Base-by-base conservation (phyloP, 805 yeast species). In the Candida anglica region DNA sequence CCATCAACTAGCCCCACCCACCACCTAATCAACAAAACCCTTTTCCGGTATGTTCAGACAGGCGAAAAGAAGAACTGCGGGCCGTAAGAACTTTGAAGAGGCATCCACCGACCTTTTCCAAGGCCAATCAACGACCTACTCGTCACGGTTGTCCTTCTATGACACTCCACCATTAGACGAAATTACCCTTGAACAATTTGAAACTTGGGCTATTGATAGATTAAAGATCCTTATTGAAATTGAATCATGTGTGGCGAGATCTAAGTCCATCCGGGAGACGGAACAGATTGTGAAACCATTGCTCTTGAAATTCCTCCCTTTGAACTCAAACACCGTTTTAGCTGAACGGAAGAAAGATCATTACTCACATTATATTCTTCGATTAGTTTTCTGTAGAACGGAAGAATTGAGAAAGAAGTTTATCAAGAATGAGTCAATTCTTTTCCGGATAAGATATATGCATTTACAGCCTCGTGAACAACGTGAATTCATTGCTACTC, bases 171-270 rank as follows among this genome's bases (percentile, higher is more conserved):
- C 98, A 0, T 60, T 71, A 20, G 79, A 81, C 10, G 98, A 93
- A 58, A 80, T 93, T 48, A 86, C 97, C 0, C 59, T 93, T 13
- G 97, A 89, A 43, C 86, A 93, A 49, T 93, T 93, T 58, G 98
- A 93, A 60, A 70, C 72, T 4, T 93, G 97, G 96, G 98, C 98
- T 4, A 81, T 93, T 35, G 98, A 91, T 51, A 66, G 99, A 39
- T 68, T 91, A 42, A 79, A 82, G 51, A 76, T 93, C 6, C 67
- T 93, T 38, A 73, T 88, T 35, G 96, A 87, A 52, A 81, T 93
- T 32, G 97, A 91, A 50, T 73, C 86, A 1, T 76, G 84, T 42
- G 50, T 72, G 27, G 77, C 81, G 16, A 70, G 94, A 46, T 79
- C 80, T 39, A 77, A 79, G 48, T 56, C 73, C 1, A 52, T 73